Percentiles rank a stretch among this genome's conserved stretches.
Evolutionary conservation across 768 basidiomycete genomes (phyloP).

Genomic region (Stropharia rugosoannulata): DNA sequence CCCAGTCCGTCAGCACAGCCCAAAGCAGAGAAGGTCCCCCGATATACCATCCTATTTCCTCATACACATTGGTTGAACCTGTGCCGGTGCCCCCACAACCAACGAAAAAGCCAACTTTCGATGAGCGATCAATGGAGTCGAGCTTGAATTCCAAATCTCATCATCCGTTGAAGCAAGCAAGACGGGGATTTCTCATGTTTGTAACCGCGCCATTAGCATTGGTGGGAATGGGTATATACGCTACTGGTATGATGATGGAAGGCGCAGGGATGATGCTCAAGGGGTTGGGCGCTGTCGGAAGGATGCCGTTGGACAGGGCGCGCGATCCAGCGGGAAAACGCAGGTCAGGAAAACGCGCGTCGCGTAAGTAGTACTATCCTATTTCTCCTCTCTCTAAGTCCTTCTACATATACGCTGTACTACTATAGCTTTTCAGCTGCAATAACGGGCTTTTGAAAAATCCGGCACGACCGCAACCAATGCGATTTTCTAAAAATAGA

Average conservation of each 20-base stretch:
- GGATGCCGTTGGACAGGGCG: background rate
- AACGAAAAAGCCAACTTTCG: background rate
- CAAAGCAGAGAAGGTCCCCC: background rate
- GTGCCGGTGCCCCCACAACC: no score
- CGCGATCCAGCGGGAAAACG: background rate
- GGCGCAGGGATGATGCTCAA: background rate
- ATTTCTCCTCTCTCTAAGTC: no score
- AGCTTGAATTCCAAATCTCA: background rate
- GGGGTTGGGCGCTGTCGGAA: background rate
- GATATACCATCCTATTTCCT: background rate
- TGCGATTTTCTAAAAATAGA: no score
- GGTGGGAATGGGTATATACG: slow-evolving; percentile 13
- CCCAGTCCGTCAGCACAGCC: background rate
- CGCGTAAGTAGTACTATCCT: background rate
- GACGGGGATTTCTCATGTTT: background rate
- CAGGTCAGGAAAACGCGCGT: background rate
- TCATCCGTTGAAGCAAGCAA: background rate
- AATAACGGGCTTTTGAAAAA: no score
- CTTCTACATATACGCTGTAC: no score
- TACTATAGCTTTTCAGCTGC: no score
- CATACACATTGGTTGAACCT: no score
- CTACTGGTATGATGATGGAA: background rate
- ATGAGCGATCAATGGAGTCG: background rate
- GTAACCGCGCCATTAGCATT: slow-evolving; percentile 15
- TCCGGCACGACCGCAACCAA: no score